Base-by-base conservation (phyloP, 345 rosid species). In the Microthlaspi erraticum region DNA sequence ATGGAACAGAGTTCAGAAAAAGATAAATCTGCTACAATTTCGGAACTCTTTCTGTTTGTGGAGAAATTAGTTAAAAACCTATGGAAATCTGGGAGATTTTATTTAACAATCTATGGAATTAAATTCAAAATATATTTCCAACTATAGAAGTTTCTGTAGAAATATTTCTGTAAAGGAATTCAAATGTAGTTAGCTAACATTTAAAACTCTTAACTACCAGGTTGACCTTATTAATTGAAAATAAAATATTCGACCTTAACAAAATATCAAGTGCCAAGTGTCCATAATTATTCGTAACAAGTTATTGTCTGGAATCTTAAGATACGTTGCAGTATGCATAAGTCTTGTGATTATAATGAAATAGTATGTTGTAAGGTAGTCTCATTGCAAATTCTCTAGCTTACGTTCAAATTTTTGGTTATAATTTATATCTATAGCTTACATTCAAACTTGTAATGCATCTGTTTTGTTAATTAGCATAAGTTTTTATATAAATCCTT, bases 141-240 rank as follows among this genome's bases (percentile, higher is more conserved):
- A 9, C 14, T 31, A 26, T 26, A n/a, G 31, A 32, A 12, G 0
- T 31, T 54, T 32, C 13, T n/a, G 18, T 29, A 31, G 34, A 13
- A 29, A 53, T 53, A n/a, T 7, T 7, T 29, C 11, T 53, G 8
- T 10, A 16, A 62, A 17, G 2, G 8, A 41, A 66, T 32, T 55
- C 10, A 44, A 54, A 50, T 6, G 60, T 60, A 17, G 68, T 41
- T 51, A 51, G 26, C 60, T 52, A 61, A 51, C 68, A 61, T 51
- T 61, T 31, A 61, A 51, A 51, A 18, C 68, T 61, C 61, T 31
- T 61, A 71, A 52, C 75, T 51, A 52, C 68, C 54, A 51, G 50
- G 26, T 32, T 51, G 68, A 61, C 61, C 42, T 70, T 39, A 5
- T 29, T 60, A 17, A 12, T 9, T 13, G 7, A 10, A 14, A 23